Conservation (phyloP, 495 filamentous ascomycete species). For the Xylaria venustula region DNA sequence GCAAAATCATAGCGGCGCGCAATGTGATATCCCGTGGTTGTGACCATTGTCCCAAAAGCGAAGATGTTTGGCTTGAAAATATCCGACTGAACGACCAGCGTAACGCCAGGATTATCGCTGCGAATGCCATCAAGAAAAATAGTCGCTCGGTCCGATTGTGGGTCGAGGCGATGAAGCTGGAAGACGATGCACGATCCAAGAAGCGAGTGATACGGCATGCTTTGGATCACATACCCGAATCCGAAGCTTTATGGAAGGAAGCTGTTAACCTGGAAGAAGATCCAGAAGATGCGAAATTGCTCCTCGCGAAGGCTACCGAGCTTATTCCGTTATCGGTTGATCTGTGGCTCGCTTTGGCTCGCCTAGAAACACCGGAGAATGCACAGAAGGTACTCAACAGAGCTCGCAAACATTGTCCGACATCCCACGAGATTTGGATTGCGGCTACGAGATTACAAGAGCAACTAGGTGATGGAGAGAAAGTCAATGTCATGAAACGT, state of each 20-base stretch:
- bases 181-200: constrained; percentile 73
- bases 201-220: constrained; percentile 90
- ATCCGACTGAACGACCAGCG: constrained; percentile 88
- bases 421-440: constrained; percentile 94
- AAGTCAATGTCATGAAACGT: constrained; percentile 89
- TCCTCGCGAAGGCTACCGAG: constrained; percentile 90
- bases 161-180: constrained; percentile 92
- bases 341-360: constrained; percentile 89
- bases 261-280: constrained; percentile 95
- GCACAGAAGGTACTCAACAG: constrained; percentile 94
- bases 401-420: constrained; percentile 88
- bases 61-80: constrained; percentile 93
- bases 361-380: constrained; percentile 82
- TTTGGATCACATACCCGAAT: constrained; percentile 84
- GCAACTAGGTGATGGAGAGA: constrained; percentile 69
- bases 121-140: constrained; percentile 86
- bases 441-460: constrained; percentile 90
- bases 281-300: constrained; percentile 75
- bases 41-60: constrained; percentile 86
- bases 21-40: constrained; percentile 83
- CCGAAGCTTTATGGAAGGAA: constrained; percentile 93
- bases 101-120: constrained; percentile 95
- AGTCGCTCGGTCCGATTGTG: constrained; percentile 85
- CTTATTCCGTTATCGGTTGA: constrained; percentile 91
- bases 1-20: constrained; percentile 82